phyloP scores from a whole-genome alignment of 495 filamentous ascomycete genomes.

The Podospora australis region DNA sequence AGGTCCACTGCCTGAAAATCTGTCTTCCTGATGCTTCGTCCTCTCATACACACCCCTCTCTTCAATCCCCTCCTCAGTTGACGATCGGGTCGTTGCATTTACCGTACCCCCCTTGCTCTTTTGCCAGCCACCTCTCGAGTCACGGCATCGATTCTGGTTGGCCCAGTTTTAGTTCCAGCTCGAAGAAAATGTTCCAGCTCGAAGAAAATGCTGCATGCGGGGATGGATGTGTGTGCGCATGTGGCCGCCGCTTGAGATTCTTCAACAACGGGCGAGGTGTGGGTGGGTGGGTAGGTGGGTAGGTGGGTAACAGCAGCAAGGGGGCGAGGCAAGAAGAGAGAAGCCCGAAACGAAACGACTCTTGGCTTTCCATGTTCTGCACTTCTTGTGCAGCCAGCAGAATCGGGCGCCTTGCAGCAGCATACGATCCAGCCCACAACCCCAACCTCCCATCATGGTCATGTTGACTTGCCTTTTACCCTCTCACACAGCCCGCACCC shows the following conservation, averaged over 20 bases:
- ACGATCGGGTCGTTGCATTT: not conserved
- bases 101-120: not conserved
- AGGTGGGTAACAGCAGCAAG: too few relatives aligned
- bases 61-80: too few relatives aligned
- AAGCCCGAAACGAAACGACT: not conserved
- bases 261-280: too few relatives aligned
- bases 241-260: not conserved
- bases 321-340: too few relatives aligned
- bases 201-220: not conserved
- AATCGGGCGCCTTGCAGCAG: not conserved
- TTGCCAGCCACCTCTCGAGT: conserved; percentile 1
- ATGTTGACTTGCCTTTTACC: not conserved
- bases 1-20: too few relatives aligned
- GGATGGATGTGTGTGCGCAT: not conserved
- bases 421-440: not conserved
- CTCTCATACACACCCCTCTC: too few relatives aligned
- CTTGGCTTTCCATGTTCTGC: not conserved
- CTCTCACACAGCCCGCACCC: too few relatives aligned
- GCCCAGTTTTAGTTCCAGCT: not conserved
- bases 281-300: too few relatives aligned
- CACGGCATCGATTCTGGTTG: not conserved
- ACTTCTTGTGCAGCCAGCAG: not conserved
- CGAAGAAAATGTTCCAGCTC: not conserved
- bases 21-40: too few relatives aligned
- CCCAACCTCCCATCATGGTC: not conserved